Evolutionary conservation across 2,329 filamentous ascomycete species (phyloP), one percentile per base, ranked within the genome.

Genomic region (Fusarium chlamydosporum): DNA sequence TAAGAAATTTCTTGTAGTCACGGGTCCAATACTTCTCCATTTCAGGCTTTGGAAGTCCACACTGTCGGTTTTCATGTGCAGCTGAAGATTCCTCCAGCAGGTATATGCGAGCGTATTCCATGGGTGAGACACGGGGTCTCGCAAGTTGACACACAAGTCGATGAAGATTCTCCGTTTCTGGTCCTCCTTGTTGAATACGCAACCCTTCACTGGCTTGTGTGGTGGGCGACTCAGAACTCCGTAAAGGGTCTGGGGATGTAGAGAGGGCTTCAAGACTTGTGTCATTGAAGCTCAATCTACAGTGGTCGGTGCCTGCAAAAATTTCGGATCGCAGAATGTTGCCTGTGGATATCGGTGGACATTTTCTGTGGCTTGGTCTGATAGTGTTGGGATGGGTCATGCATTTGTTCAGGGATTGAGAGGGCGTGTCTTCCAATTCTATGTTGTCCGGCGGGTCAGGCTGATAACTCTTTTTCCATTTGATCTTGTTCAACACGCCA

Each of bases 101-200:
- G 46, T 78, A 79, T 7, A 75, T 66, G 9, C 80, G 76, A 10
- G 74, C 58, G 47, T 82, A 82, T 42, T 82, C 80, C 79, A 82
- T 80, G 1, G 79, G 78, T 1, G 80, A 81, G 6, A 82, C 48
- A 1, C 79, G 76, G 1, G 79, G 78, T 20, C 65, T 54, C 6
- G 50, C 64, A 20, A 80, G 41, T 20, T 38, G 27, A 20, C 56
- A 68, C 15, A 40, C 56, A 10, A 60, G 11, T 18, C 50, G 56
- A 10, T 47, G 12, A 10, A 20, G 35, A n/a, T 46, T 13, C 12
- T 51, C 62, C 18, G 37, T 42, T 43, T 61, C 58, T 9, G 54
- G 27, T 6, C 37, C 40, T 13, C 57, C 34, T 15, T 48, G 59
- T n/a, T 46, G 59, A 23, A 15, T 35, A 8, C 16, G 13, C 3